Evolutionary conservation across 352 stramenopile genomes (phyloP).

Genomic region (Globisporangium spinosum): DNA sequence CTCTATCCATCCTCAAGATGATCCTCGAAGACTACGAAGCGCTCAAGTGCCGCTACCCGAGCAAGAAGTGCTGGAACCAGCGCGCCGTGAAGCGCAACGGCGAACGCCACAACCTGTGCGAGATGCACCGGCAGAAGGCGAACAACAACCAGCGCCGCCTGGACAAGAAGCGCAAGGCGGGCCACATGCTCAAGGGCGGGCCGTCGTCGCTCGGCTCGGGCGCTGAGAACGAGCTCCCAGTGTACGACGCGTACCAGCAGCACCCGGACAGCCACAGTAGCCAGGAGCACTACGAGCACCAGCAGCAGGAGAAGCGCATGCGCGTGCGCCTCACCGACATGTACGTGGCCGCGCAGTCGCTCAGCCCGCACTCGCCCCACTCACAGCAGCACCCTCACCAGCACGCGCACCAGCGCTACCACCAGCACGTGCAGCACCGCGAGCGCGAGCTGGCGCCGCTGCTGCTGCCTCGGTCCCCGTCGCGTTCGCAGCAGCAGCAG

Average conservation of each 20-base stretch:
- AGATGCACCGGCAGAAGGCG: slow-evolving; percentile 79
- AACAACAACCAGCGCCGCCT: slow-evolving; percentile 82
- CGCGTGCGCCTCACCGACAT: slow-evolving; percentile 13
- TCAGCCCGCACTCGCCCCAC: slow-evolving; percentile 7
- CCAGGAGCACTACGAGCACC: slow-evolving; percentile 8
- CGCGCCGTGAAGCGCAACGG: slow-evolving; percentile 82
- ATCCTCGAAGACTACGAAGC: slow-evolving; percentile 19
- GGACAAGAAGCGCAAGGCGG: slow-evolving; percentile 69
- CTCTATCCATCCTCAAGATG: not conserved
- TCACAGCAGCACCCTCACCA: not conserved
- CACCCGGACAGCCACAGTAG: not conserved
- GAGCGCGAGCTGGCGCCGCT: slow-evolving; percentile 9
- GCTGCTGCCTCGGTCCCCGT: not conserved
- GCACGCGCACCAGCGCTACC: not conserved
- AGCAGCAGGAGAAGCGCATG: slow-evolving; percentile 13
- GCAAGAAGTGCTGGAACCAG: slow-evolving; percentile 78
- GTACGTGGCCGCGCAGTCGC: slow-evolving; percentile 14
- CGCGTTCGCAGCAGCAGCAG: not conserved
- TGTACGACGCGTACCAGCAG: slow-evolving; percentile 12
- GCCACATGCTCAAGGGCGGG: slow-evolving; percentile 20
- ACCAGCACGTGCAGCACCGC: not conserved
- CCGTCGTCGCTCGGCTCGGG: not conserved
- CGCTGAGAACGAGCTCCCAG: not conserved
- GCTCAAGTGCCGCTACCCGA: slow-evolving; percentile 76
- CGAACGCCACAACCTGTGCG: slow-evolving; percentile 80